These are phyloP conservation scores for Botrytis cinerea DNA, from an alignment of 2,329 filamentous ascomycete species.

Conservation along the genomic window DNA sequence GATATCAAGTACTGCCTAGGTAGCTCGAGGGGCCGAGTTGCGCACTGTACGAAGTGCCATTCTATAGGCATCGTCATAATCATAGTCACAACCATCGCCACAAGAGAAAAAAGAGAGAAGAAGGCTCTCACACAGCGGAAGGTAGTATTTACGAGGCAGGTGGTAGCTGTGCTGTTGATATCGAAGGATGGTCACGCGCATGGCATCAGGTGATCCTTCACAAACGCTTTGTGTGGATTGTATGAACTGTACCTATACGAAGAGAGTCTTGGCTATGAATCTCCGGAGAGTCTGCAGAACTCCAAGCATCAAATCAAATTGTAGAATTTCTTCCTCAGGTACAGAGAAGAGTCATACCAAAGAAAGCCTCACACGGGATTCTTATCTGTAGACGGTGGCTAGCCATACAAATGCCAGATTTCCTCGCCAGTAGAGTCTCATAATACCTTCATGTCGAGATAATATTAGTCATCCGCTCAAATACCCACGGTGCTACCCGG, in stretches of 20 bases:
- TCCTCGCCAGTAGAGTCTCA: not conserved
- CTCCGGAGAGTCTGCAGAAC: not conserved
- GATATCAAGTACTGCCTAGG: no score
- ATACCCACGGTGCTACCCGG: not conserved
- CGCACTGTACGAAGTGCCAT: not conserved
- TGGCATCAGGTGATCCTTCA: not conserved
- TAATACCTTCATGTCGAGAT: not conserved
- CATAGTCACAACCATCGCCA: not conserved
- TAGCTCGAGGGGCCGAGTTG: no score
- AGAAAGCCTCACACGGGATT: not conserved
- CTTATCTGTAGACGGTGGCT: not conserved
- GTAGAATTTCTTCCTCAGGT: not conserved
- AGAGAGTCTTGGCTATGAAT: not conserved
- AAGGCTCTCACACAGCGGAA: not conserved
- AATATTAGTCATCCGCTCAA: not conserved
- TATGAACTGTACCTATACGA: not conserved
- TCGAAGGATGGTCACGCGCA: not conserved
- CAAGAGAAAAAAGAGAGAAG: not conserved
- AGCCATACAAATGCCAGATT: constrained; percentile 2
- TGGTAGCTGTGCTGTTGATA: not conserved
- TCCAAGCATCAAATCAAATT: not conserved
- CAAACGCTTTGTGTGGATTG: not conserved
- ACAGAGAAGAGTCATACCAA: constrained; percentile 12
- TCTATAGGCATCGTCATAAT: not conserved
- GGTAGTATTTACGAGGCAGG: not conserved